Evolutionary conservation across 1,139 yeast genomes (phyloP).

Genomic region (Pichia sp.): DNA sequence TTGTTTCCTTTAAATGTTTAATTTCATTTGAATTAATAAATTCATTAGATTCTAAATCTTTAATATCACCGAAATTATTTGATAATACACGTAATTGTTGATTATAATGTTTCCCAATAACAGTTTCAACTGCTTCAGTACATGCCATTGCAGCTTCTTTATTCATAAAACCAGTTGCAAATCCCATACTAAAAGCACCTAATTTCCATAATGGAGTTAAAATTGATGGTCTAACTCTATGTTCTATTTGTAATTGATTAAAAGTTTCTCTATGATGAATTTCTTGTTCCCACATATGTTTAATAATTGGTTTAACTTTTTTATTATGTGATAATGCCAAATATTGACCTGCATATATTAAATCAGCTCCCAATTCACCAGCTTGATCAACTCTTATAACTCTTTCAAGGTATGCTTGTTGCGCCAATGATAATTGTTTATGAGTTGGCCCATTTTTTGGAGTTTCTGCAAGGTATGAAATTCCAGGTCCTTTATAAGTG

Average conservation of each 20-base stretch:
- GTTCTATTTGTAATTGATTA: conserved; percentile 64
- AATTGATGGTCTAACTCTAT: conserved; percentile 85
- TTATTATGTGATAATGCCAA: conserved; percentile 66
- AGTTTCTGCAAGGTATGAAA: conserved; percentile 10
- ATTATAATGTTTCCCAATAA: conserved; percentile 94
- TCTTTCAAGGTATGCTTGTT: conserved; percentile 65
- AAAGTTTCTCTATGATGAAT: conserved; percentile 83
- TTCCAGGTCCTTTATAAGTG: conserved; percentile 14
- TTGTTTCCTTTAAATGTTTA: conserved; percentile 48
- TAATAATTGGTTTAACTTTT: conserved; percentile 62
- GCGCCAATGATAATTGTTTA: conserved; percentile 38
- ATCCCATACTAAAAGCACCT: conserved; percentile 86
- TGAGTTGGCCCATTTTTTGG: conserved; percentile 22
- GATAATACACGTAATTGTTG: conserved; percentile 74
- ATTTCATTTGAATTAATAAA: conserved; percentile 46
- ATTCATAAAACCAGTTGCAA: conserved; percentile 77
- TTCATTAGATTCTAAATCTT: conserved; percentile 27
- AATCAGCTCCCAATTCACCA: conserved; percentile 97
- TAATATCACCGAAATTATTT: conserved; percentile 38
- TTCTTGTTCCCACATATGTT: conserved; percentile 99
- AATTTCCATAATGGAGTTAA: conserved; percentile 90
- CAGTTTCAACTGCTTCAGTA: conserved; percentile 98
- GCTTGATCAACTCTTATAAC: conserved; percentile 93
- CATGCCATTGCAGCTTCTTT: conserved; percentile 99
- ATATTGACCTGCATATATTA: conserved; percentile 88